Conservation (phyloP, 2,329 filamentous ascomycete species). For the Trichophyton rubrum region DNA sequence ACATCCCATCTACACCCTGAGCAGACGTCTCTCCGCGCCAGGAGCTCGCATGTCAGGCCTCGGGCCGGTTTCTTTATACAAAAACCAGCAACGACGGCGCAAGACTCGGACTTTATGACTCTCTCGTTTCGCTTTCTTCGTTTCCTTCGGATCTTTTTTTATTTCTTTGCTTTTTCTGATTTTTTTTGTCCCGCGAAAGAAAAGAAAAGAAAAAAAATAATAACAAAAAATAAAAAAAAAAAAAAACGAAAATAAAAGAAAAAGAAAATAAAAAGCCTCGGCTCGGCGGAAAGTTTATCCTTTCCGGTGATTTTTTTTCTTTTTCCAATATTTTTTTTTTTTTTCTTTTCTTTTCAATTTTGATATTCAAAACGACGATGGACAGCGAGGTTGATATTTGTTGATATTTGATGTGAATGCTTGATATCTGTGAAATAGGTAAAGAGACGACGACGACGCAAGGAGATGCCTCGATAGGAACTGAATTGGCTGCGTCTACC, state of each 20-base stretch:
- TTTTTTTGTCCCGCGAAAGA: slow-evolving; percentile 21
- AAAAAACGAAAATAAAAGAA: not conserved
- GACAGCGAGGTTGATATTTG: too few relatives aligned
- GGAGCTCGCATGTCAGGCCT: not conserved
- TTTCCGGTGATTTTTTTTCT: not conserved
- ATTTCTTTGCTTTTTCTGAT: not conserved
- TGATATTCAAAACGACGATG: not conserved
- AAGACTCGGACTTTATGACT: not conserved
- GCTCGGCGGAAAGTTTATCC: not conserved
- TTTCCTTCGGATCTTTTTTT: not conserved
- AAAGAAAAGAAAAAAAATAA: not conserved
- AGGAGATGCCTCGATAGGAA: not conserved
- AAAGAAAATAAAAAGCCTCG: not conserved
- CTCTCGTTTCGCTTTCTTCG: not conserved
- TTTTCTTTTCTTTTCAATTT: too few relatives aligned
- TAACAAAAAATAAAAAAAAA: not conserved
- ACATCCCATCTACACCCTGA: not conserved
- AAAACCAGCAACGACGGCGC: not conserved
- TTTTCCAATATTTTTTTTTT: not conserved
- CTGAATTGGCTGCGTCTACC: not conserved
- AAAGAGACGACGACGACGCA: not conserved
- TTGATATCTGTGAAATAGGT: not conserved
- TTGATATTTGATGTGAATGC: too few relatives aligned
- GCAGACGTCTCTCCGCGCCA: not conserved
- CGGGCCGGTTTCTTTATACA: not conserved